phyloP scores from a whole-genome alignment of 768 basidiomycete species.

The Neoboletus subvelutipes region DNA sequence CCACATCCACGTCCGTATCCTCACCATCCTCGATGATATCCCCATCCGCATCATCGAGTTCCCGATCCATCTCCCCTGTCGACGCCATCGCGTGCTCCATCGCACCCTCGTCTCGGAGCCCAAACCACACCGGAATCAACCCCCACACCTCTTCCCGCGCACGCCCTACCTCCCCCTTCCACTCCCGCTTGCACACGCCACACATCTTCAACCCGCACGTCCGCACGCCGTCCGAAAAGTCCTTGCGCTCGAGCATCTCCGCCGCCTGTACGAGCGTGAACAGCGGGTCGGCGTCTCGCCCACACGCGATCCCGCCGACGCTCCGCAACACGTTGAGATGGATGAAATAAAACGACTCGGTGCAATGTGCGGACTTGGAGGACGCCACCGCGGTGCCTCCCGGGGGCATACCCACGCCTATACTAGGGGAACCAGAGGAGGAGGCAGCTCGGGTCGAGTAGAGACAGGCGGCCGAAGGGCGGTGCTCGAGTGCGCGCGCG shows the following conservation, averaged over 20 bases:
- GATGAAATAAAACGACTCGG: slow-evolving; percentile 74
- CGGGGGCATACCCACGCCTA: neutral
- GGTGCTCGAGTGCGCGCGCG: slow-evolving; percentile 49
- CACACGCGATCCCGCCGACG: slow-evolving; percentile 67
- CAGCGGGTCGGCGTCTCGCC: slow-evolving; percentile 72
- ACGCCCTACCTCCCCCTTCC: slow-evolving; percentile 39
- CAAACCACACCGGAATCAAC: slow-evolving; percentile 64
- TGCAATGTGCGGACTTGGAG: slow-evolving; percentile 40
- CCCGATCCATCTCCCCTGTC: neutral
- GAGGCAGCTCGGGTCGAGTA: slow-evolving; percentile 33
- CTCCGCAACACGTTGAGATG: slow-evolving; percentile 69
- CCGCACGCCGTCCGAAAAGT: slow-evolving; percentile 63
- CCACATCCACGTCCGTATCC: slow-evolving; percentile 10
- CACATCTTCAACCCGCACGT: slow-evolving; percentile 57
- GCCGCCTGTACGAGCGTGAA: slow-evolving; percentile 65
- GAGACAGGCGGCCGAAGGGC: slow-evolving; percentile 51
- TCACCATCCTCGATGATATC: slow-evolving; percentile 6
- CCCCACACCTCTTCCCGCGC: slow-evolving; percentile 64
- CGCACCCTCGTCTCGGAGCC: slow-evolving; percentile 32
- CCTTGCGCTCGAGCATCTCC: slow-evolving; percentile 70
- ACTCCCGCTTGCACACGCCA: slow-evolving; percentile 48
- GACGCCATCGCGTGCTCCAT: neutral
- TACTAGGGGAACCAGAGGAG: slow-evolving; percentile 5
- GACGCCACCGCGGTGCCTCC: neutral
- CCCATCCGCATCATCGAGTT: neutral